Conservation (phyloP, 176 grass and related monocot genomes). For the Oryza longistaminata region DNA sequence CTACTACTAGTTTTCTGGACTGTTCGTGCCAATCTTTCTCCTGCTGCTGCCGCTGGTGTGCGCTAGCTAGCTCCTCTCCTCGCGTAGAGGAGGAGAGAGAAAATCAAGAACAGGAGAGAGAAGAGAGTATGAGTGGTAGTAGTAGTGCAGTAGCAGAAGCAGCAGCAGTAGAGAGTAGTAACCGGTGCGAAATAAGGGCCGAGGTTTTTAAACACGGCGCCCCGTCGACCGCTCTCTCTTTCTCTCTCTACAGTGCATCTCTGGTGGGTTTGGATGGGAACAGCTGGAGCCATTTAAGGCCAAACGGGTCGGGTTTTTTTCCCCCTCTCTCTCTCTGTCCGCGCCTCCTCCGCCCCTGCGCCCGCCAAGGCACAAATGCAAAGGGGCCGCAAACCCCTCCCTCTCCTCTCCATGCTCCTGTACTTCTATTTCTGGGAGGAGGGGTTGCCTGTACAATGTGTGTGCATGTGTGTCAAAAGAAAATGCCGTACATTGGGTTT, state of each 20-base stretch:
- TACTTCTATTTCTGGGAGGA: background rate
- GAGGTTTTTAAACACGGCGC: conserved; percentile 61
- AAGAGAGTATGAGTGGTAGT: background rate
- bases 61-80: background rate
- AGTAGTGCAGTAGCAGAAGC: background rate
- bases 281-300: conserved; percentile 85
- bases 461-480: background rate
- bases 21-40: conserved; percentile 11
- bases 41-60: background rate
- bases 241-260: conserved; percentile 46
- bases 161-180: conserved; percentile 31
- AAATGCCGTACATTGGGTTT: background rate
- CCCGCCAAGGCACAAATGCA: background rate
- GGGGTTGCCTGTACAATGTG: background rate
- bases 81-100: conserved; percentile 1
- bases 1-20: background rate
- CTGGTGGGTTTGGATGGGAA: conserved; percentile 62
- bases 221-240: conserved; percentile 43
- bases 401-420: background rate
- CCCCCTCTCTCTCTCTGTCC: background rate
- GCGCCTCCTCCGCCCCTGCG: background rate
- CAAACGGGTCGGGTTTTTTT: conserved; percentile 55
- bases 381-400: background rate
- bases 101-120: background rate
- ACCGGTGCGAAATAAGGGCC: conserved; percentile 66